phyloP scores from a whole-genome alignment of 257 asterid genomes.

The Petunia axillaris region DNA sequence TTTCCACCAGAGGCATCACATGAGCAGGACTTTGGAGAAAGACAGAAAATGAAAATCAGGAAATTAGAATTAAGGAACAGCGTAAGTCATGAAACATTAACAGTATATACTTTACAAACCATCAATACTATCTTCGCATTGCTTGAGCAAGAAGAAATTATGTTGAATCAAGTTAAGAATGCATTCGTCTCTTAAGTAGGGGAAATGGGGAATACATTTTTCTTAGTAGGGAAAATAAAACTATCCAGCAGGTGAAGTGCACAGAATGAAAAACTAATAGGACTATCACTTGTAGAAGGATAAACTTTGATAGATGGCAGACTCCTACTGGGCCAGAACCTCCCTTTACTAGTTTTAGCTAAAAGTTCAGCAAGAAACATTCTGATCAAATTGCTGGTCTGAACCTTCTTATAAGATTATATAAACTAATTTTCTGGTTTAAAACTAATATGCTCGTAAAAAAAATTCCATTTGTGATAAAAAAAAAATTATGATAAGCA shows the following conservation, averaged over 20 bases:
- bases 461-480: background rate
- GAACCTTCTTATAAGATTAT: background rate
- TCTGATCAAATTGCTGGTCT: background rate
- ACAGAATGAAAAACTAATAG: too few species aligned
- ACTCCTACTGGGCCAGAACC: background rate
- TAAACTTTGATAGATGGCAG: too few species aligned
- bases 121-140: background rate
- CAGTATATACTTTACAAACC: background rate
- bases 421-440: background rate
- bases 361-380: background rate
- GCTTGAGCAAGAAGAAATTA: background rate
- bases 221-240: too few species aligned
- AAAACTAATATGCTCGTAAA: background rate
- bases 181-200: too few species aligned
- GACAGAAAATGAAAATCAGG: background rate
- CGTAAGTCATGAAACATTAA: background rate
- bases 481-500: background rate
- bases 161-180: too few species aligned
- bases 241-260: too few species aligned
- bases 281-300: too few species aligned
- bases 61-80: background rate
- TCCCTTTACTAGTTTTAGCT: background rate
- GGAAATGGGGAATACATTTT: too few species aligned
- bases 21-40: conserved; percentile 50
- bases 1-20: conserved; percentile 50